These are phyloP conservation scores for Sphaerulina musiva DNA, from an alignment of 2,329 filamentous ascomycete species.

Conservation along the genomic window DNA sequence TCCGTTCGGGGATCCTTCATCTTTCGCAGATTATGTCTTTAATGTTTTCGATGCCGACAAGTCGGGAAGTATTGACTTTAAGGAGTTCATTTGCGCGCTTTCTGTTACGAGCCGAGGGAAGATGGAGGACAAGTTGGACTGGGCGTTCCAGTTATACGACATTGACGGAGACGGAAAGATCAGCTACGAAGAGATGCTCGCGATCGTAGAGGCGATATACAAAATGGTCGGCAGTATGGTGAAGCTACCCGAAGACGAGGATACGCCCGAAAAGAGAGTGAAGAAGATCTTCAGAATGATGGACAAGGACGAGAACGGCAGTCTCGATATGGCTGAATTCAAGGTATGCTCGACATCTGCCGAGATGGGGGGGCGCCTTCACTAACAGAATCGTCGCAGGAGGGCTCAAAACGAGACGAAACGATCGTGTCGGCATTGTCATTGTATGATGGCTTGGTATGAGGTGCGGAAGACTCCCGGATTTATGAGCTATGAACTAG, in stretches of 20 bases:
- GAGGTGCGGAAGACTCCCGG: neutral
- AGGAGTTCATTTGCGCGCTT: conserved; percentile 97
- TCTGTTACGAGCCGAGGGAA: conserved; percentile 95
- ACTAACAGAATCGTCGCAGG: conserved; percentile 37
- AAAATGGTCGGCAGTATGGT: conserved; percentile 99
- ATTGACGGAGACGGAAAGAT: conserved; percentile 99
- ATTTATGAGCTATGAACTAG: neutral
- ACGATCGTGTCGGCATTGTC: conserved; percentile 97
- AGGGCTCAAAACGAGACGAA: conserved; percentile 96
- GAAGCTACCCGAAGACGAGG: conserved; percentile 95
- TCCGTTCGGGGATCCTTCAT: conserved; percentile 93
- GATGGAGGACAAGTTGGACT: conserved; percentile 99
- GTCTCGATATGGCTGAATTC: conserved; percentile 94
- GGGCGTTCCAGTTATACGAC: conserved; percentile 98
- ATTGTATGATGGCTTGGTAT: conserved; percentile 87
- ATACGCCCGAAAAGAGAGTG: conserved; percentile 97
- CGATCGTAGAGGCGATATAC: conserved; percentile 98
- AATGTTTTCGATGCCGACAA: conserved; percentile 98
- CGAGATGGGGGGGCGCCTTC: neutral
- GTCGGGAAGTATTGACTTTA: conserved; percentile 96
- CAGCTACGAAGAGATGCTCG: conserved; percentile 97
- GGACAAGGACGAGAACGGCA: conserved; percentile 99
- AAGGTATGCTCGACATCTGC: conserved; percentile 45
- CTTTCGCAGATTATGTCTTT: conserved; percentile 98
- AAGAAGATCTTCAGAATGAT: conserved; percentile 99